These are phyloP conservation scores for Fusarium acutatum DNA, from an alignment of 2,329 filamentous ascomycete species.

Conservation along the genomic window DNA sequence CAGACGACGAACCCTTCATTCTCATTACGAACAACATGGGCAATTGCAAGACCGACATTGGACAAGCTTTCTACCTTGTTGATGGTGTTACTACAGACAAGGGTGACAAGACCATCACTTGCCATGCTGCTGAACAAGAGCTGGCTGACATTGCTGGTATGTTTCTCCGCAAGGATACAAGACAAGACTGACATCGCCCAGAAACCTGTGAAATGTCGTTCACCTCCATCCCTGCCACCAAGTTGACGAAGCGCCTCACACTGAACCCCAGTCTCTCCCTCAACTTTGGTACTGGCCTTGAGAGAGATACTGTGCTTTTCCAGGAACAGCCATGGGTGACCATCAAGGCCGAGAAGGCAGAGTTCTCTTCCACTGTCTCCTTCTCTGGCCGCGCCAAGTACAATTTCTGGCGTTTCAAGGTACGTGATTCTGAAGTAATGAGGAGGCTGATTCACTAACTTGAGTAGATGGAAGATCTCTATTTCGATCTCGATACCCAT, in stretches of 20 bases:
- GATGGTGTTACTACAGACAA: neutral
- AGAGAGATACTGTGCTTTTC: neutral
- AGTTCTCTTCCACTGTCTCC: conserved; percentile 7
- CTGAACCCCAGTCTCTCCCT: conserved; percentile 1
- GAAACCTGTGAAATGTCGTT: conserved; percentile 19
- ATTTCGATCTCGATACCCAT: conserved; percentile 8
- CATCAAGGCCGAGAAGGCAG: conserved; percentile 8
- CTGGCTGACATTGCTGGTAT: conserved; percentile 1
- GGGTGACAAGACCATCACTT: neutral
- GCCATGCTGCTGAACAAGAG: neutral
- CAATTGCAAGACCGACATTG: neutral
- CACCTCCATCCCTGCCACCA: conserved; percentile 2
- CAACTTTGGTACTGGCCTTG: neutral
- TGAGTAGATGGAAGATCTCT: conserved; percentile 2
- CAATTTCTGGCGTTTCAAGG: conserved; percentile 16
- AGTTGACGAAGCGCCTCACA: neutral
- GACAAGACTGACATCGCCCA: neutral
- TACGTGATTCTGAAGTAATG: rapidly evolving
- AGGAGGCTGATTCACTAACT: rapidly evolving
- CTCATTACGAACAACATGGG: conserved; percentile 8
- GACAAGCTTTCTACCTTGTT: conserved; percentile 8
- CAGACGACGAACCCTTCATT: neutral
- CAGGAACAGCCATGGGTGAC: conserved; percentile 10
- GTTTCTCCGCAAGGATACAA: rapidly evolving
- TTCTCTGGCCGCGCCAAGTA: conserved; percentile 8